A percentile compares a stretch with the other conserved stretches of the same genome.
These are phyloP conservation scores for Bolboschoenus planiculmis DNA, from an alignment of 176 grass and related monocot species.

Conservation along the genomic window DNA sequence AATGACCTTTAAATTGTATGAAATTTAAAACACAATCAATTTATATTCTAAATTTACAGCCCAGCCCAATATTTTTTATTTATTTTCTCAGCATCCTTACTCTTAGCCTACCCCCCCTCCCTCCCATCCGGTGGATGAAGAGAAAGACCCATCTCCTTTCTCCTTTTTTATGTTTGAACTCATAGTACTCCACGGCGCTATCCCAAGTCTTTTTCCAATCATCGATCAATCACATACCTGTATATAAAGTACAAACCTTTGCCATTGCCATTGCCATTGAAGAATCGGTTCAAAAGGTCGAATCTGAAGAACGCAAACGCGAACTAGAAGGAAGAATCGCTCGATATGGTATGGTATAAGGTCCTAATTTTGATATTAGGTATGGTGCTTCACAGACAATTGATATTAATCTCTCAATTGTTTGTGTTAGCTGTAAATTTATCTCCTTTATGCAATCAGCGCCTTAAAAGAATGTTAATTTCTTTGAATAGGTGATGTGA, in stretches of 20 bases:
- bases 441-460: neutral
- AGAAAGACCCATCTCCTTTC: too few species aligned
- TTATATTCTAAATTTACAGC: neutral
- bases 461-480: neutral
- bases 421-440: neutral
- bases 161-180: too few species aligned
- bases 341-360: neutral
- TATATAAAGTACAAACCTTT: too few species aligned
- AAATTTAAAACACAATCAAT: too few species aligned
- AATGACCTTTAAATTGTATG: too few species aligned
- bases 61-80: neutral
- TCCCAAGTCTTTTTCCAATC: neutral
- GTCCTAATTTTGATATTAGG: neutral
- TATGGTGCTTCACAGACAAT: neutral
- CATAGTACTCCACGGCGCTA: neutral
- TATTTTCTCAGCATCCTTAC: too few species aligned
- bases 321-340: neutral
- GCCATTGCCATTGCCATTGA: neutral
- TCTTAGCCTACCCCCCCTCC: too few species aligned
- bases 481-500: neutral
- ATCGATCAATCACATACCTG: neutral
- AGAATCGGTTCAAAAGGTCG: neutral
- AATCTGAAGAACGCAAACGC: neutral
- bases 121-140: too few species aligned
- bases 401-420: neutral